Evolutionary conservation across 1,284 basidiomycete genomes (phyloP), one percentile per base, ranked within the genome.

Genomic region (Coriolopsis trogii): DNA sequence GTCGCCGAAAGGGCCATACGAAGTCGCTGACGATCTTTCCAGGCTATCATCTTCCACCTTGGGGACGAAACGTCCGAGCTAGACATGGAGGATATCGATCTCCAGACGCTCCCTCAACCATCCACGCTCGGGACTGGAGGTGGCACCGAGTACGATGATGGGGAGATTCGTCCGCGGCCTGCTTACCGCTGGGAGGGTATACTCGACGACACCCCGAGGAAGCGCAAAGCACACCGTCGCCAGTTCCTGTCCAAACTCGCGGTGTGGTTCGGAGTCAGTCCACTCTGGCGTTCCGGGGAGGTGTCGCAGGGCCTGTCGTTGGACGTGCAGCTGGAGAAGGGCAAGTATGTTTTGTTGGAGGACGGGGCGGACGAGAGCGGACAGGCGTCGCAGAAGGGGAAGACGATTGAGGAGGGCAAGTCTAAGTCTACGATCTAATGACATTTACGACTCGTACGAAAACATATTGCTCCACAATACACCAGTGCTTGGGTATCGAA

Each of bases 141-240:
- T 6, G 89, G 88, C 0, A 91, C 89, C 1, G 82, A 88, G 61
- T 81, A 90, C 56, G 83, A 90, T 60, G 81, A 82, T 56, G 68
- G 71, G 1, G 75, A 73, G 37, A 85, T 89, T 45, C 78, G 79
- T 15, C 70, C 80, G 0, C 78, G 88, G 9, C 82, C 83, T 0
- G 70, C 72, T 6, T 89, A 86, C 67, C 76, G 80, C 39, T 89
- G 86, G 84, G 87, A 89, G 67, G 82, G 80, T n/a, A 77, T 87
- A n/a, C 71, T 87, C 21, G 77, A 73, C 16, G 84, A 86, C 64
- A 76, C 80, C 9, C 65, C 80, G n/a, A 51, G 42, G 9, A 67
- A 66, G 33, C 70, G 71, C 29, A 69, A 68, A 46, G 65, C 61
- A 36, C 69, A 70, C 13, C 69, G 68, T 34, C 69, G 68, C 25